Evolutionary conservation across 768 basidiomycete species (phyloP).

Genomic region (Boletus barrowsii): DNA sequence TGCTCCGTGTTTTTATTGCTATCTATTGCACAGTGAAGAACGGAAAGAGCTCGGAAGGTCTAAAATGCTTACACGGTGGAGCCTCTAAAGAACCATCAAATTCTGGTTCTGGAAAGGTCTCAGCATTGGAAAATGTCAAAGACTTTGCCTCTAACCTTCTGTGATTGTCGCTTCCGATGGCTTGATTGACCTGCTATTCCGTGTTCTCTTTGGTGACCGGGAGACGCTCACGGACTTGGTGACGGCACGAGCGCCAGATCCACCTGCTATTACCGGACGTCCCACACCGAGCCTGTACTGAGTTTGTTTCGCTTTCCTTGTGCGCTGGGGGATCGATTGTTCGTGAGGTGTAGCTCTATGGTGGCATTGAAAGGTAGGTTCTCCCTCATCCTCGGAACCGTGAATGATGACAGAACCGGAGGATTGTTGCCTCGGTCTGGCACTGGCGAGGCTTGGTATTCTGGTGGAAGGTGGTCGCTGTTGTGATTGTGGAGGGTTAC

Average conservation of each 20-base stretch:
- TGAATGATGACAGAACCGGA: conserved; percentile 37
- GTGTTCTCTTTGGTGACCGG: conserved; percentile 45
- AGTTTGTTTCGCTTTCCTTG: conserved; percentile 69
- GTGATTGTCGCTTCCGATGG: conserved; percentile 54
- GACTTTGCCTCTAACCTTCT: conserved; percentile 39
- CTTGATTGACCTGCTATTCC: conserved; percentile 47
- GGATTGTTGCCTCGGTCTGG: conserved; percentile 32
- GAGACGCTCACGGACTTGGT: conserved; percentile 58
- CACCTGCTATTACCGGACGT: conserved; percentile 62
- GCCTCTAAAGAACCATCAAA: conserved; percentile 8
- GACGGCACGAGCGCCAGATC: conserved; percentile 59
- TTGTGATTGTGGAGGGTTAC: conserved; percentile 16
- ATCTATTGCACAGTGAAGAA: conserved; percentile 2
- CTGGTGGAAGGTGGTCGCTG: conserved; percentile 34
- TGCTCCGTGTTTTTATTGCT: background rate
- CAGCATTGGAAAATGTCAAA: conserved; percentile 4
- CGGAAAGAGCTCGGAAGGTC: background rate
- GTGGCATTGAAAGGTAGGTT: conserved; percentile 22
- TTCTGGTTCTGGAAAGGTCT: conserved; percentile 26
- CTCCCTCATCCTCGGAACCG: conserved; percentile 44
- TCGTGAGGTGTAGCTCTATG: conserved; percentile 12
- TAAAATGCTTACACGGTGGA: conserved; percentile 13
- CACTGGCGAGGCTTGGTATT: conserved; percentile 27
- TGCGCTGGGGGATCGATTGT: conserved; percentile 34
- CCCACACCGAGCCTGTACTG: conserved; percentile 72